Percentiles rank a stretch among this genome's conserved stretches.
Conservation (phyloP, 257 asterid genomes). For the Fraxinus pennsylvanica region DNA sequence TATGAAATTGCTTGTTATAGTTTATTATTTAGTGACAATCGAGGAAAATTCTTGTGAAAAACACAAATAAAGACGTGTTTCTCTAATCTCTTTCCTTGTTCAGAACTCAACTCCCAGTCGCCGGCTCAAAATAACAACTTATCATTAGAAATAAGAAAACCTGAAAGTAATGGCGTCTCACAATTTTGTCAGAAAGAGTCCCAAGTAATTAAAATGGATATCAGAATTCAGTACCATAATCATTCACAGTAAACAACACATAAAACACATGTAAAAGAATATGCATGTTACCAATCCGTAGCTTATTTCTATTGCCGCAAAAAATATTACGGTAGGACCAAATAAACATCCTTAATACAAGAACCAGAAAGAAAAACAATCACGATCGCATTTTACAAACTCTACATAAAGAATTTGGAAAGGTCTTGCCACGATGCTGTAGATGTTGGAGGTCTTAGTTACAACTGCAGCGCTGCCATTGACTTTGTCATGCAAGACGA, state of each 20-base stretch:
- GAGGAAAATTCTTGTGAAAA: no score
- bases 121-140: no score
- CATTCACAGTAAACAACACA: background rate
- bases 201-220: no score
- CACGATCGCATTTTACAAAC: background rate
- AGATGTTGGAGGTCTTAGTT: conserved; percentile 10
- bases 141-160: no score
- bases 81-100: no score
- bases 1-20: no score
- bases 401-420: background rate
- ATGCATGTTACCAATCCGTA: background rate
- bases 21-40: no score
- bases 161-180: no score
- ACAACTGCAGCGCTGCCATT: conserved; percentile 74
- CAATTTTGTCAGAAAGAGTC: no score
- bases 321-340: background rate
- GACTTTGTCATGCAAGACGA: conserved; percentile 87
- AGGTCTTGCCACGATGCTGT: background rate
- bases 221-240: background rate
- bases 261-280: background rate
- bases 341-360: background rate
- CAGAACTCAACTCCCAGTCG: no score
- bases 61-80: no score
- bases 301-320: background rate
- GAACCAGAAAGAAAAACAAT: background rate